A percentile compares a stretch with the other conserved stretches of the same genome.
Conservation (phyloP, 768 basidiomycete genomes). For the Boletus vinaceobasis region DNA sequence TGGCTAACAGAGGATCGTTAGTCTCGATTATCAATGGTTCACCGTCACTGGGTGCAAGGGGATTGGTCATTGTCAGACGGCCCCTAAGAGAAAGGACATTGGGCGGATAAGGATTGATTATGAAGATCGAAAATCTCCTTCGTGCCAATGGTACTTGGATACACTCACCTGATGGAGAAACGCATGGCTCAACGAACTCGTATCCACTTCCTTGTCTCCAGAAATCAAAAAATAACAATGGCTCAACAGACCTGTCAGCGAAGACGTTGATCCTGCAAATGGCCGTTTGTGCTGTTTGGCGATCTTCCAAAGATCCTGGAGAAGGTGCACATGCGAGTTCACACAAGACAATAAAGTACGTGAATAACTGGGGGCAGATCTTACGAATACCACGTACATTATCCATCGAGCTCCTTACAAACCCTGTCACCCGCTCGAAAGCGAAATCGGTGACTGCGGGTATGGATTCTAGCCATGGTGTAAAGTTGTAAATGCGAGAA, state of each 20-base stretch:
- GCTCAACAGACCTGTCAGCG: conserved; percentile 74
- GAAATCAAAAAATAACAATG: conserved; percentile 90
- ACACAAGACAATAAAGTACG: not conserved
- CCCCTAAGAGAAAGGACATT: not conserved
- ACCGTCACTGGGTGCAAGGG: not conserved
- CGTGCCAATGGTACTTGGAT: no score
- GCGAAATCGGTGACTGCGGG: conserved; percentile 81
- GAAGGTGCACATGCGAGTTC: not conserved
- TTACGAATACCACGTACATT: conserved; percentile 38
- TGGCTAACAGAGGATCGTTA: conserved; percentile 38
- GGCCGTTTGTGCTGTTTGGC: conserved; percentile 53
- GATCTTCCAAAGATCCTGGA: conserved; percentile 61
- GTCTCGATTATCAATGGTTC: not conserved
- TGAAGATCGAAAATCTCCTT: not conserved
- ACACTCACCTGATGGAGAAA: conserved; percentile 59
- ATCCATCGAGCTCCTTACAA: conserved; percentile 78
- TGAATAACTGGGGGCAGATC: not conserved
- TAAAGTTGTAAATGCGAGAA: conserved; percentile 83
- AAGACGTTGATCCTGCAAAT: conserved; percentile 89
- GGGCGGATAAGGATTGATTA: not conserved
- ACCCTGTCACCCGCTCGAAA: conserved; percentile 71
- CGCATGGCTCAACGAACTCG: conserved; percentile 51
- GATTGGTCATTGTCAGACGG: not conserved
- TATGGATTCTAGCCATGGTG: conserved; percentile 64
- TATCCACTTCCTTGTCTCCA: conserved; percentile 63